Conservation (phyloP, 2,329 filamentous ascomycete genomes). For the Pyricularia grisea region DNA sequence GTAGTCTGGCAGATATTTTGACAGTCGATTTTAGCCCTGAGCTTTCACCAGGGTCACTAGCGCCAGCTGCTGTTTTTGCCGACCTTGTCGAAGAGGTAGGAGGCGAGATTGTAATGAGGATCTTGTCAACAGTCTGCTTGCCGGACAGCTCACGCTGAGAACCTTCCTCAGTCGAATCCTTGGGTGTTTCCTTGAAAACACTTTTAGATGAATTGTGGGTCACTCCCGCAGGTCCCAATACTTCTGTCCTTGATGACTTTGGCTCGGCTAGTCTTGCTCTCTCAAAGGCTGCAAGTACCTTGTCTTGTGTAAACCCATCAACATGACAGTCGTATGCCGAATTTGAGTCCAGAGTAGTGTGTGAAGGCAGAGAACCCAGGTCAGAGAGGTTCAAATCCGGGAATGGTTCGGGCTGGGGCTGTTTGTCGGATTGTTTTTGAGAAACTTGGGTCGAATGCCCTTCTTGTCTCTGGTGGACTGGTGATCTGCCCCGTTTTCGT, state of each 20-base stretch:
- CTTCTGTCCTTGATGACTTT: neutral
- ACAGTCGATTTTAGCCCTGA: neutral
- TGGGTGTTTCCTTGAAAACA: neutral
- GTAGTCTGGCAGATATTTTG: neutral
- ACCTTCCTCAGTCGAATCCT: neutral
- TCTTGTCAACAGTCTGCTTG: neutral
- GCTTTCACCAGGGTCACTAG: neutral
- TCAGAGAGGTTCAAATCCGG: neutral
- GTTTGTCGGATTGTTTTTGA: neutral
- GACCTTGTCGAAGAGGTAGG: neutral
- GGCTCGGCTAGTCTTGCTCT: neutral
- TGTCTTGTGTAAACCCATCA: neutral
- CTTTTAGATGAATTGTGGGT: neutral
- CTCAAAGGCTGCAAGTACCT: neutral
- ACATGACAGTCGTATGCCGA: neutral
- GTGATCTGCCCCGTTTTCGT: neutral
- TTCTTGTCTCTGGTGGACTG: neutral
- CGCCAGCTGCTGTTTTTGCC: neutral
- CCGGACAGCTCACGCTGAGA: neutral
- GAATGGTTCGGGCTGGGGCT: neutral
- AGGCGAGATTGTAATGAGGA: neutral
- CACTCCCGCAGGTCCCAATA: neutral
- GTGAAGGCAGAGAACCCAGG: neutral
- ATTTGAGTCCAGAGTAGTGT: neutral
- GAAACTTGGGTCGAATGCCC: neutral